Percentiles rank a stretch among this genome's conserved stretches.
phyloP scores from a whole-genome alignment of 768 basidiomycete species.

The Hypholoma sublateritium region DNA sequence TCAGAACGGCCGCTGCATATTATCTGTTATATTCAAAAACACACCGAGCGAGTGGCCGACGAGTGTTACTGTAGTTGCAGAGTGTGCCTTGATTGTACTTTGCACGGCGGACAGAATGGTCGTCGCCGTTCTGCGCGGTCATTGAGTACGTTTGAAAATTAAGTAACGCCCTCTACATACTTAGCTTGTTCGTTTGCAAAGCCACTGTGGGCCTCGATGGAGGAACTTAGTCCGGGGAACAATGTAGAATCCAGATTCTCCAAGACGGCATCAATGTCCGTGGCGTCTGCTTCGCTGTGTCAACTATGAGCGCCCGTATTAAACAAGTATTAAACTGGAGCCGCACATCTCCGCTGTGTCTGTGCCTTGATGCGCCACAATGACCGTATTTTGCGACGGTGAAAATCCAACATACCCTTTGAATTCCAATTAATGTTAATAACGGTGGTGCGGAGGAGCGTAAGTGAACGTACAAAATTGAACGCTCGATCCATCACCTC shows the following conservation, averaged over 20 bases:
- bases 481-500: conserved; percentile 38
- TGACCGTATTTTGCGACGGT: conserved; percentile 32
- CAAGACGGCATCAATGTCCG: conserved; percentile 35
- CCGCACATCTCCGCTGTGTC: conserved; percentile 34
- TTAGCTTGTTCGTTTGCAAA: conserved; percentile 42
- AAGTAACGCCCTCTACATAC: too few species aligned
- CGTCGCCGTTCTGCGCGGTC: conserved; percentile 35
- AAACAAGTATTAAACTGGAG: neutral
- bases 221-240: conserved; percentile 46
- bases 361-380: conserved; percentile 46
- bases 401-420: conserved; percentile 33
- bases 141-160: neutral
- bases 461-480: conserved; percentile 35
- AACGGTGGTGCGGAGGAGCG: neutral
- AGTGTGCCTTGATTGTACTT: conserved; percentile 31
- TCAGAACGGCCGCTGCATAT: neutral
- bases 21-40: neutral
- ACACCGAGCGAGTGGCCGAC: conserved; percentile 48
- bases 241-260: conserved; percentile 32
- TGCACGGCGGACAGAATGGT: conserved; percentile 41
- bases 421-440: neutral
- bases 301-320: neutral
- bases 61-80: conserved; percentile 37
- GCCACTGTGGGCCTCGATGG: conserved; percentile 44
- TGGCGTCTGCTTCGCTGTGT: conserved; percentile 35